Percentiles rank a stretch among this genome's conserved stretches.
Conservation (phyloP, 1,284 basidiomycete genomes). For the Moniliophthora roreri region DNA sequence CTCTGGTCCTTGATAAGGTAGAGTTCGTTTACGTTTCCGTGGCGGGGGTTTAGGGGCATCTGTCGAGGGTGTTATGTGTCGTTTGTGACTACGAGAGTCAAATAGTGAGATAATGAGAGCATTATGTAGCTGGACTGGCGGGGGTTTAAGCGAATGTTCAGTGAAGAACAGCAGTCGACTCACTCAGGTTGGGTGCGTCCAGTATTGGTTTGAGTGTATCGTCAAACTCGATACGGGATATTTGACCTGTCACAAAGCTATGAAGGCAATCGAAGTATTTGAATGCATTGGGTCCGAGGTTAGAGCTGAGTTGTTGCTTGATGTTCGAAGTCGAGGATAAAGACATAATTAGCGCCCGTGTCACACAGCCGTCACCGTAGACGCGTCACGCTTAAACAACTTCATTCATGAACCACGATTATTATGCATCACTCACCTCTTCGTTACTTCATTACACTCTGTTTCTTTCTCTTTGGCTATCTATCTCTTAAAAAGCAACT, state of each 20-base stretch:
- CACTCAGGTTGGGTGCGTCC: slow-evolving; percentile 62
- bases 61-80: slow-evolving; percentile 61
- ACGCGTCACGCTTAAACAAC: not conserved
- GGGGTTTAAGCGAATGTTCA: slow-evolving; percentile 4
- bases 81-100: slow-evolving; percentile 70
- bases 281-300: slow-evolving; percentile 59
- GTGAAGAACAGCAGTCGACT: slow-evolving; percentile 14
- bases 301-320: slow-evolving; percentile 61
- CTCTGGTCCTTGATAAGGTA: slow-evolving; percentile 69
- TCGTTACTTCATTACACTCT: not conserved
- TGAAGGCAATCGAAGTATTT: slow-evolving; percentile 65
- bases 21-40: slow-evolving; percentile 66
- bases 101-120: slow-evolving; percentile 79
- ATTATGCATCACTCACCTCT: not conserved
- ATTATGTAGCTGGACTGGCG: slow-evolving; percentile 74
- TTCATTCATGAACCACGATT: too few species aligned
- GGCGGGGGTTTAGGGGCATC: slow-evolving; percentile 61
- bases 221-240: slow-evolving; percentile 75
- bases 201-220: slow-evolving; percentile 63
- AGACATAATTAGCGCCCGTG: slow-evolving; percentile 47
- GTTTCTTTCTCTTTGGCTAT: not conserved
- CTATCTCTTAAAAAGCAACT: not conserved
- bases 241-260: slow-evolving; percentile 64
- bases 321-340: slow-evolving; percentile 74
- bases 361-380: too few species aligned